phyloP scores from a whole-genome alignment of 1,139 yeast species.

The Saccharomyces hybrid region DNA sequence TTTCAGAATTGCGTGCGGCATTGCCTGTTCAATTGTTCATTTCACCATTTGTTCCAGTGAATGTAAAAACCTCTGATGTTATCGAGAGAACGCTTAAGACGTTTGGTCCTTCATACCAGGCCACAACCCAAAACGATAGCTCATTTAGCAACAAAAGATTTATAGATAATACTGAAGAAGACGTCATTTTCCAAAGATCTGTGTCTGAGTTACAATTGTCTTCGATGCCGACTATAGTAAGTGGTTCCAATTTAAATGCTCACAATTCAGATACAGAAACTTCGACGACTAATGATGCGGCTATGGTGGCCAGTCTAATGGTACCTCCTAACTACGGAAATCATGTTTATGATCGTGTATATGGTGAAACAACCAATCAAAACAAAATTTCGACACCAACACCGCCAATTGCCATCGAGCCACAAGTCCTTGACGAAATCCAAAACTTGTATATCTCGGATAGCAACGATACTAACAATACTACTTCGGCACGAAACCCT shows the following conservation, averaged over 20 bases:
- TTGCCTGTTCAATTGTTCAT: conserved; percentile 55
- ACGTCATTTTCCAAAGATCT: conserved; percentile 30
- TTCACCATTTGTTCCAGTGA: conserved; percentile 72
- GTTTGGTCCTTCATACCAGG: conserved; percentile 6
- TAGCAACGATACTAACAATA: not conserved
- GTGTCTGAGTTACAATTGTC: conserved; percentile 24
- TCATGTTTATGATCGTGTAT: conserved; percentile 78
- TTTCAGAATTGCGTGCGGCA: conserved; percentile 63
- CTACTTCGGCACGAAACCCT: not conserved
- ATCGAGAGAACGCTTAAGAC: conserved; percentile 8
- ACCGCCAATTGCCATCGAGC: conserved; percentile 27
- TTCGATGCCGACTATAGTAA: conserved; percentile 2
- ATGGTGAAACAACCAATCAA: conserved; percentile 49
- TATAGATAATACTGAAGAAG: conserved; percentile 12
- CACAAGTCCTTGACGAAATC: conserved; percentile 22
- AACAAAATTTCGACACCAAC: conserved; percentile 8
- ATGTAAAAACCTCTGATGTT: conserved; percentile 41
- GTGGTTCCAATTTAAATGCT: not conserved
- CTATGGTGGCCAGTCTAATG: conserved; percentile 29
- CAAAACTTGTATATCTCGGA: conserved; percentile 8
- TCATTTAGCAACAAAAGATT: conserved; percentile 3
- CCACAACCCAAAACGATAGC: conserved; percentile 3
- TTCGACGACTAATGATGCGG: conserved; percentile 15
- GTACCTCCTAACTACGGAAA: conserved; percentile 89
- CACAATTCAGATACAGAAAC: conserved; percentile 1